A percentile compares a stretch with the other conserved stretches of the same genome.
Conservation (phyloP, 1,284 basidiomycete genomes). For the Kwoniella shivajii region DNA sequence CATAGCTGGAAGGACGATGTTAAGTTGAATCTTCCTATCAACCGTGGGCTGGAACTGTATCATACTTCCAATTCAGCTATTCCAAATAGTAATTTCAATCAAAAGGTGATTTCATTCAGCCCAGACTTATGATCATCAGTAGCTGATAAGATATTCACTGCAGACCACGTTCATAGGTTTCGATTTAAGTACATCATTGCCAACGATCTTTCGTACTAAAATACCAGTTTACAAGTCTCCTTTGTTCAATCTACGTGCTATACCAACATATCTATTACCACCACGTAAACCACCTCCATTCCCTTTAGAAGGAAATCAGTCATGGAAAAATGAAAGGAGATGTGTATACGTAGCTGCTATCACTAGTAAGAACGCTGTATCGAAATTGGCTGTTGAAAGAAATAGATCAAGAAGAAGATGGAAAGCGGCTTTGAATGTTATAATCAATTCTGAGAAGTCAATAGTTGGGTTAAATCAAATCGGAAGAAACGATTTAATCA, state of each 20-base stretch:
- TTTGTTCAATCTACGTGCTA: slow-evolving; percentile 15
- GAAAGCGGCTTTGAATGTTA: slow-evolving; percentile 16
- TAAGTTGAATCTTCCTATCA: no score
- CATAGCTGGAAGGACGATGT: no score
- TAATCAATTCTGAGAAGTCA: slow-evolving; percentile 10
- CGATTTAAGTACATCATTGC: slow-evolving; percentile 10
- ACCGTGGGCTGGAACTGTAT: no score
- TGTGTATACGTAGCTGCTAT: slow-evolving; percentile 17
- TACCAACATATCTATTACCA: slow-evolving; percentile 7
- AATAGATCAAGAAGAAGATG: slow-evolving; percentile 16
- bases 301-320: background rate
- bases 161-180: slow-evolving; percentile 18
- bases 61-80: no score
- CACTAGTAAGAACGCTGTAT: slow-evolving; percentile 12
- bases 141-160: background rate
- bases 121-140: no score
- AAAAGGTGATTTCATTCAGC: no score
- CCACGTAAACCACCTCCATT: slow-evolving; percentile 15
- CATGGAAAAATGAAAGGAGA: background rate
- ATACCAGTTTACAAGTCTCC: slow-evolving; percentile 4
- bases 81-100: no score
- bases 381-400: slow-evolving; percentile 28
- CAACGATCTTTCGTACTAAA: slow-evolving; percentile 12
- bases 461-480: background rate
- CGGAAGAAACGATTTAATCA: slow-evolving; percentile 1